Base-by-base conservation (phyloP, 257 asterid genomes). In the Vinca minor region DNA sequence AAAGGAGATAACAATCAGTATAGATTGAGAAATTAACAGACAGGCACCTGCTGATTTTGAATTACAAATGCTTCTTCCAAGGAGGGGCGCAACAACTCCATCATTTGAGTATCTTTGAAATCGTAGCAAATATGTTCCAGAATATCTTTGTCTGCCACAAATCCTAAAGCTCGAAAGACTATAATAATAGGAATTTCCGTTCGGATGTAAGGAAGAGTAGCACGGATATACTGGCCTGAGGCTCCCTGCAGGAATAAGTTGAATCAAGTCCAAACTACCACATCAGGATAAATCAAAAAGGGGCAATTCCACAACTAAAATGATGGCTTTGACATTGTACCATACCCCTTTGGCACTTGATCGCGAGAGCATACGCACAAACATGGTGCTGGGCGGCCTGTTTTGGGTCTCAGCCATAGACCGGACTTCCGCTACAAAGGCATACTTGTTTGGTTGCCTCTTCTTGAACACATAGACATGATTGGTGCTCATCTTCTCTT, bases 401-500 rank as follows among this genome's bases (percentile, higher is more conserved):
- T 89, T 93, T 68, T 87, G 98, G 62, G 89, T 63, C 77, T 93
- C 98, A 21, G 96, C 97, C 98, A 93, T 89, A 65, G 98, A 93
- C 70, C 96, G 82, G 54, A 92, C 96, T 81, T 92, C 97, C 25
- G 82, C 96, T 71, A 85, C 95, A 32, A 75, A 93, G 12, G 97
- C 97, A 85, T 93, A 93, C 84, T 93, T 93, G 85, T 93, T 93
- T 20, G 98, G 98, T 72, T 93, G 98, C 81, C 97, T 85, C 84
- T 87, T 93, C 75, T 93, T 93, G 57, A 89, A 93, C 13, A 93
- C 98, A 65, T 93, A 93, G 32, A 93, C 98, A 63, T 93, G 98
- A 77, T 93, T 93, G 32, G 98, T 93, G 78, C 97, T 93, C 98
- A 93, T 93, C 81, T 93, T 93, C 84, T 93, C 98, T 85, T 93